Percentiles rank a stretch among this genome's conserved stretches.
Evolutionary conservation across 2,329 filamentous ascomycete genomes (phyloP).

Genomic region (Ascocoryne sarcoides): DNA sequence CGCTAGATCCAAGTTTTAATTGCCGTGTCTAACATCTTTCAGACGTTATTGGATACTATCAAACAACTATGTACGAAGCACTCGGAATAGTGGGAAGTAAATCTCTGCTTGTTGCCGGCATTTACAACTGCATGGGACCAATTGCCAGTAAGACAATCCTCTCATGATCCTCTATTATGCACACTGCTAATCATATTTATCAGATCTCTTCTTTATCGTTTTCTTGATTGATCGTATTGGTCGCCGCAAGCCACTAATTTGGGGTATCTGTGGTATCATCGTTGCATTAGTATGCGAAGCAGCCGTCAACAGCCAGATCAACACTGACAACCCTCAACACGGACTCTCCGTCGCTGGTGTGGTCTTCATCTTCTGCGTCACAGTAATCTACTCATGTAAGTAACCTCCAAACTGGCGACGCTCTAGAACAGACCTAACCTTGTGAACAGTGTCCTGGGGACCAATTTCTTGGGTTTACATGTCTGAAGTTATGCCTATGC

Average conservation of each 20-base stretch:
- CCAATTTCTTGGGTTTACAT: constrained; percentile 57
- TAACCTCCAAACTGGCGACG: not conserved
- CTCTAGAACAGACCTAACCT: no score
- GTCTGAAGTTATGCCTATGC: constrained; percentile 57
- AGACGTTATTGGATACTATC: constrained; percentile 55
- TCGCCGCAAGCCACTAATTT: constrained; percentile 42
- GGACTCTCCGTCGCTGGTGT: constrained; percentile 51
- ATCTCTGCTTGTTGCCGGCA: constrained; percentile 46
- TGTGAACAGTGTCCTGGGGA: constrained; percentile 42
- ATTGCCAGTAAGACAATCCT: constrained; percentile 27
- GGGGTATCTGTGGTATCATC: constrained; percentile 44
- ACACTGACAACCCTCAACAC: constrained; percentile 33
- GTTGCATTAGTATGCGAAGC: constrained; percentile 52
- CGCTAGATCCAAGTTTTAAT: not conserved
- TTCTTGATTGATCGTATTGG: constrained; percentile 47
- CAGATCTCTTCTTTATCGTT: constrained; percentile 49
- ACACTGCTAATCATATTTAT: constrained; percentile 3
- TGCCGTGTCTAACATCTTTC: constrained; percentile 2
- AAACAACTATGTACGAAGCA: constrained; percentile 48
- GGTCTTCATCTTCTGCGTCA: constrained; percentile 57
- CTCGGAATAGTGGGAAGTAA: constrained; percentile 47
- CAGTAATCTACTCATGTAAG: constrained; percentile 43
- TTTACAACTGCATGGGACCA: constrained; percentile 52
- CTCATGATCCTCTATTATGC: not conserved
- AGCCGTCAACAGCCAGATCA: constrained; percentile 42